Conservation (phyloP, 164 flowering plant genomes). For the Aristolochia californica region DNA sequence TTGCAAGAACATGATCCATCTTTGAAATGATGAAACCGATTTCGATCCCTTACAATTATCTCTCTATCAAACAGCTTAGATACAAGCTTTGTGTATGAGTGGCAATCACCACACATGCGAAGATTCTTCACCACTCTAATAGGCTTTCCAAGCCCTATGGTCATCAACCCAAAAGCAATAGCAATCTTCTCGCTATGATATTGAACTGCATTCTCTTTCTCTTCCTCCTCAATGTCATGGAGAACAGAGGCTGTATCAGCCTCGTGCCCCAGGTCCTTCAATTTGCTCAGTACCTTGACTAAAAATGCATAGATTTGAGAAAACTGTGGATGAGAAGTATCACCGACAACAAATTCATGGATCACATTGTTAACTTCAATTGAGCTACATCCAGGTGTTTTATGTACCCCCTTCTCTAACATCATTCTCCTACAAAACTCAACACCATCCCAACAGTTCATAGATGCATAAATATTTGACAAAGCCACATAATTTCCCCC, state of each 20-base stretch:
- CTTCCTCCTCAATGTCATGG: slow-evolving; percentile 36
- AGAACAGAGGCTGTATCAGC: slow-evolving; percentile 19
- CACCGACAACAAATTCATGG: slow-evolving; percentile 30
- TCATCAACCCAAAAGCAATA: slow-evolving; percentile 34
- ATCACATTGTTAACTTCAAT: slow-evolving; percentile 25
- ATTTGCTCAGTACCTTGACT: slow-evolving; percentile 16
- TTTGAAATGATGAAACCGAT: slow-evolving; percentile 31
- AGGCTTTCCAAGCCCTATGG: slow-evolving; percentile 17
- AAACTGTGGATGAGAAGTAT: slow-evolving; percentile 28
- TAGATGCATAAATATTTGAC: slow-evolving; percentile 28
- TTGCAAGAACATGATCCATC: slow-evolving; percentile 29
- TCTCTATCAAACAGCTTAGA: slow-evolving; percentile 19
- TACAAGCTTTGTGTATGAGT: slow-evolving; percentile 24
- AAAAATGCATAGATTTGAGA: slow-evolving; percentile 19
- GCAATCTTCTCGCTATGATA: slow-evolving; percentile 36
- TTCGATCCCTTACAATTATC: slow-evolving; percentile 28
- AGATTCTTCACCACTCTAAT: slow-evolving; percentile 33
- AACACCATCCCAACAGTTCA: slow-evolving; percentile 27
- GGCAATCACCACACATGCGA: slow-evolving; percentile 25
- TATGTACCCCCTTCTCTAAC: slow-evolving; percentile 23
- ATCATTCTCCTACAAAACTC: slow-evolving; percentile 18
- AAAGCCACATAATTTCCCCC: slow-evolving; percentile 32
- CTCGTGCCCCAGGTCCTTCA: slow-evolving; percentile 21
- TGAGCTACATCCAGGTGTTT: slow-evolving; percentile 31
- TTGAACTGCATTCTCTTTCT: slow-evolving; percentile 28